Percentiles rank a stretch among this genome's conserved stretches.
Conservation (phyloP, 2,329 filamentous ascomycete genomes). For the Fusarium armeniacum region DNA sequence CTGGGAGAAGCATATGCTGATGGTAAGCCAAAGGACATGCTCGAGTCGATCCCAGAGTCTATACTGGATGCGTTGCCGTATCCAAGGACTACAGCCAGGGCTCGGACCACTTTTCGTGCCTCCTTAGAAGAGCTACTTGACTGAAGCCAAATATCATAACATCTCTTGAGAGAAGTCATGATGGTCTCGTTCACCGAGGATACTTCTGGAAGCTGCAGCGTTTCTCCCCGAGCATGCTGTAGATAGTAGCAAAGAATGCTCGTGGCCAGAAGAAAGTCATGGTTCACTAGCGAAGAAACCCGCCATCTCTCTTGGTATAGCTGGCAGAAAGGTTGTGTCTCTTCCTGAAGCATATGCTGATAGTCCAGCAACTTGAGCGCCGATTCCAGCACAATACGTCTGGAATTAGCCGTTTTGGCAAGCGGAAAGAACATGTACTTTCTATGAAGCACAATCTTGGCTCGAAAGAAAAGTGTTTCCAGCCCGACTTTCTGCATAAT, state of each 20-base stretch:
- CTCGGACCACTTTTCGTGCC: slow-evolving; percentile 11
- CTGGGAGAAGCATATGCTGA: neutral
- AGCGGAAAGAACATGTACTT: slow-evolving; percentile 8
- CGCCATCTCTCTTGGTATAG: slow-evolving; percentile 26
- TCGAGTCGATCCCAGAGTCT: neutral
- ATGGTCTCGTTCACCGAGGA: neutral
- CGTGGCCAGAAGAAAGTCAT: slow-evolving; percentile 7
- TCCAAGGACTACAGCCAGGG: neutral
- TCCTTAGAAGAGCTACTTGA: slow-evolving; percentile 1
- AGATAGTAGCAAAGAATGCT: slow-evolving; percentile 15
- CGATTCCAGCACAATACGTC: slow-evolving; percentile 14
- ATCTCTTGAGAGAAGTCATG: neutral
- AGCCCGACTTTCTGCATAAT: slow-evolving; percentile 14
- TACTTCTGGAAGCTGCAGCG: neutral
- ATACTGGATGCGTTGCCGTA: neutral
- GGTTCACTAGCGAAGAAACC: slow-evolving; percentile 10
- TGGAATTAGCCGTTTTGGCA: neutral
- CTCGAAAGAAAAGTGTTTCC: slow-evolving; percentile 1
- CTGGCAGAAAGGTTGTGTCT: slow-evolving; percentile 15
- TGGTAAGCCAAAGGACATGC: neutral
- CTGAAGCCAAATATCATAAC: slow-evolving; percentile 17
- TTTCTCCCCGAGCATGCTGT: neutral
- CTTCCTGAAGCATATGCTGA: slow-evolving; percentile 21
- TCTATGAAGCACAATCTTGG: slow-evolving; percentile 20
- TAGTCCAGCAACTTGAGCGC: slow-evolving; percentile 22